Evolutionary conservation across 106 monocot genomes (phyloP).

Genomic region (Iris macrosiphon): DNA sequence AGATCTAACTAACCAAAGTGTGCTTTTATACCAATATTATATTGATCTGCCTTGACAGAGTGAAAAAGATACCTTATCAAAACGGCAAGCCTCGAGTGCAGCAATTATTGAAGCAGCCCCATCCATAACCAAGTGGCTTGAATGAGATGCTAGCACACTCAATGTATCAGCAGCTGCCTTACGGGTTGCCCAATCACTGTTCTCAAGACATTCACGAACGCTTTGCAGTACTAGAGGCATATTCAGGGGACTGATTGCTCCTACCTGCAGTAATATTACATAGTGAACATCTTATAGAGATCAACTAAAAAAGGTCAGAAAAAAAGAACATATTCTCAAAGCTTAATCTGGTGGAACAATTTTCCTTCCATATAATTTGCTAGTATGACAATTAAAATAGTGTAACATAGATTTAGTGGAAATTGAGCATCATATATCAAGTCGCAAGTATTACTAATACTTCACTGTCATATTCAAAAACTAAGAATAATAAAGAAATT

Average conservation of each 20-base stretch:
- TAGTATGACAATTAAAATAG: too few relatives aligned
- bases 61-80: slow-evolving; percentile 93
- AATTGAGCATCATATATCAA: background rate
- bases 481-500: background rate
- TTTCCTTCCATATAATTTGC: too few relatives aligned
- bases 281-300: background rate
- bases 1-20: too few relatives aligned
- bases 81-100: slow-evolving; percentile 81
- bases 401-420: too few relatives aligned
- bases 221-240: slow-evolving; percentile 70
- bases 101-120: slow-evolving; percentile 51
- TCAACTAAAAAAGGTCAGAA: background rate
- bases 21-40: too few relatives aligned
- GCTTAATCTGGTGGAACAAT: background rate
- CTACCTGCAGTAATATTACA: slow-evolving; percentile 46
- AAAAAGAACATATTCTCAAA: background rate
- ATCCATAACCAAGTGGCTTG: slow-evolving; percentile 65
- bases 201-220: slow-evolving; percentile 83
- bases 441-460: background rate
- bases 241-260: slow-evolving; percentile 69
- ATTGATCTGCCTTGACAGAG: too few relatives aligned
- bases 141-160: slow-evolving; percentile 52
- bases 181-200: slow-evolving; percentile 85
- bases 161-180: slow-evolving; percentile 95
- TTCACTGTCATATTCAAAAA: background rate